Conservation (phyloP, 495 filamentous ascomycete species). For the Corynascus novoguineensis region DNA sequence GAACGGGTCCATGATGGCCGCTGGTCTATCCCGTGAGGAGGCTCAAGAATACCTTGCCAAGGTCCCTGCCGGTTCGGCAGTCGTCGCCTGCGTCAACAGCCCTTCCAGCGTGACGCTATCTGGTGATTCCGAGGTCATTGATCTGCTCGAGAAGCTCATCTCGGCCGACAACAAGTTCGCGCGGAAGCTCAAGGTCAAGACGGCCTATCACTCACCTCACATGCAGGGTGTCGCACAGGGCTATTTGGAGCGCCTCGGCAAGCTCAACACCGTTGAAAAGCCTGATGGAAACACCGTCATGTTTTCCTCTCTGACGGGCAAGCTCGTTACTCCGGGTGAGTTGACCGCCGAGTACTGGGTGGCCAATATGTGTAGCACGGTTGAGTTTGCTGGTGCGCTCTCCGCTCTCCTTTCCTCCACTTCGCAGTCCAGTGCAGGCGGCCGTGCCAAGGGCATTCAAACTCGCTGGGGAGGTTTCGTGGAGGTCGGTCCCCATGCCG, state of each 20-base stretch:
- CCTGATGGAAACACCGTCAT: neutral
- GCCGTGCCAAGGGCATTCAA: too few species aligned
- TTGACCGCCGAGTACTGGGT: neutral
- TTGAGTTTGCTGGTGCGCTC: neutral
- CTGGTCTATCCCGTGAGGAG: neutral
- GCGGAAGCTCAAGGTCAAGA: conserved; percentile 32
- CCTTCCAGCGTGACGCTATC: too few species aligned
- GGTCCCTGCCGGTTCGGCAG: too few species aligned
- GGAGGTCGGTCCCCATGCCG: too few species aligned
- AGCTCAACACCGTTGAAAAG: conserved; percentile 16
- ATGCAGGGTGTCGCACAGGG: conserved; percentile 37
- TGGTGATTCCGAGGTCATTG: too few species aligned
- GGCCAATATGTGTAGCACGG: neutral
- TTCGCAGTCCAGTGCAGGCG: too few species aligned
- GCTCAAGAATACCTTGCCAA: neutral
- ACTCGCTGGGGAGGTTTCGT: too few species aligned
- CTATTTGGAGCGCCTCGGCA: conserved; percentile 28
- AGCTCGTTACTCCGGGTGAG: neutral
- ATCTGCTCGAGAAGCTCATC: conserved; percentile 25
- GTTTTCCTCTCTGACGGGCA: neutral
- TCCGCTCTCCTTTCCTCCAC: too few species aligned
- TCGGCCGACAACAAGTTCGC: conserved; percentile 29
- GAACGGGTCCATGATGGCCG: neutral
- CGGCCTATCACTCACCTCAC: conserved; percentile 43
- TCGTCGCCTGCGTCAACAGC: conserved; percentile 43